Conservation (phyloP, 176 grass and related monocot genomes). For the Triticum urartu region DNA sequence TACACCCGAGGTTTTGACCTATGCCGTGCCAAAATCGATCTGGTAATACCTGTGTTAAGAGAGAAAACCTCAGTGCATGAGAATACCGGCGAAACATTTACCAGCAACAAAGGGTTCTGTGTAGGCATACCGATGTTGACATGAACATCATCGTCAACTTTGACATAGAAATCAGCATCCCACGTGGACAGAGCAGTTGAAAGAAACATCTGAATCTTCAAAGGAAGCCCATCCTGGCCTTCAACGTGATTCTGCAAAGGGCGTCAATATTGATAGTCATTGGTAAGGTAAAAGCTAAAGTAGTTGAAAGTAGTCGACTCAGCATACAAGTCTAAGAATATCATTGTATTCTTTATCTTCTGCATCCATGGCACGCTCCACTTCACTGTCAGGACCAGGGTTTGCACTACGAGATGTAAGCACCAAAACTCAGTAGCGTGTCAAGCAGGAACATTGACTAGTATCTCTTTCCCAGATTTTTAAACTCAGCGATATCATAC, state of each 20-base stretch:
- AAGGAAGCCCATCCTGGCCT: conserved; percentile 48
- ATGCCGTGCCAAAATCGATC: conserved; percentile 54
- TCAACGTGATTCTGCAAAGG: conserved; percentile 61
- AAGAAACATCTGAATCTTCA: conserved; percentile 66
- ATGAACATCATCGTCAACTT: conserved; percentile 75
- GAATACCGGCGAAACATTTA: neutral
- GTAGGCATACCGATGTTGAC: conserved; percentile 65
- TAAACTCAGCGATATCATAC: conserved; percentile 50
- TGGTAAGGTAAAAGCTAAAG: neutral
- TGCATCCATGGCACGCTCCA: conserved; percentile 48
- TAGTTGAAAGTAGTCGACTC: conserved; percentile 1
- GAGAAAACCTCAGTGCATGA: neutral
- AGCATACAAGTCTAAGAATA: conserved; percentile 66
- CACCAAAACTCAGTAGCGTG: neutral
- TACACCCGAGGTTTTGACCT: conserved; percentile 60
- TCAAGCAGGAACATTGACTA: neutral
- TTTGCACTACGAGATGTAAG: conserved; percentile 40
- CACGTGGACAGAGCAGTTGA: conserved; percentile 58
- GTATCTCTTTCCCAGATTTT: neutral
- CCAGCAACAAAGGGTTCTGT: neutral
- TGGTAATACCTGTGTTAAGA: conserved; percentile 47
- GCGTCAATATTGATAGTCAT: neutral
- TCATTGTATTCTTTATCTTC: conserved; percentile 64
- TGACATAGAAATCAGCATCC: conserved; percentile 83
- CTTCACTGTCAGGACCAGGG: conserved; percentile 38